A percentile compares a stretch with the other conserved stretches of the same genome.
phyloP scores from a whole-genome alignment of 2,329 filamentous ascomycete species.

The Aspergillus uvarum region DNA sequence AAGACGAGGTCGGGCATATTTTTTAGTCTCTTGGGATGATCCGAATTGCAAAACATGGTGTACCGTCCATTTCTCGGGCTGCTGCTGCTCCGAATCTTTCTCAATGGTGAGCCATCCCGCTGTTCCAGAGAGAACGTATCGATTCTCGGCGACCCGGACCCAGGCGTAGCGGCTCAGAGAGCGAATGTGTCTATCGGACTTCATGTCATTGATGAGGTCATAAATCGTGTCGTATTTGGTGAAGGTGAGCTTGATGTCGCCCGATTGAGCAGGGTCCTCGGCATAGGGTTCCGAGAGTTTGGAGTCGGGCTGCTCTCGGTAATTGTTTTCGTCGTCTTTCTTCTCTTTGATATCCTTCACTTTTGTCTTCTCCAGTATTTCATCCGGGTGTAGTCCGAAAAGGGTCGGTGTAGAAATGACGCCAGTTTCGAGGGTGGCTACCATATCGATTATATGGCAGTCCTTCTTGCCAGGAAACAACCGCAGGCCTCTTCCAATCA shows the following conservation, averaged over 20 bases:
- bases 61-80: slow-evolving; percentile 27
- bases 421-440: slow-evolving; percentile 77
- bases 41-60: slow-evolving; percentile 34
- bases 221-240: slow-evolving; percentile 91
- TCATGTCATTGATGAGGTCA: slow-evolving; percentile 81
- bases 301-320: neutral
- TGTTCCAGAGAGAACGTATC: slow-evolving; percentile 68
- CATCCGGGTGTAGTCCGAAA: slow-evolving; percentile 83
- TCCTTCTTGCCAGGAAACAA: slow-evolving; percentile 76
- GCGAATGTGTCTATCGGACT: slow-evolving; percentile 75
- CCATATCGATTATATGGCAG: slow-evolving; percentile 96
- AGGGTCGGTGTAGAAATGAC: slow-evolving; percentile 89
- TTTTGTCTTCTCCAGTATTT: slow-evolving; percentile 68
- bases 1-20: slow-evolving; percentile 67
- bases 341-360: slow-evolving; percentile 60
- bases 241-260: slow-evolving; percentile 64
- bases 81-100: slow-evolving; percentile 10
- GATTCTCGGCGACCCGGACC: slow-evolving; percentile 72
- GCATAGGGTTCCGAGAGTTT: neutral
- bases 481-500: slow-evolving; percentile 94
- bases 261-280: slow-evolving; percentile 23
- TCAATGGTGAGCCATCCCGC: slow-evolving; percentile 61
- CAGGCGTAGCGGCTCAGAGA: slow-evolving; percentile 73
- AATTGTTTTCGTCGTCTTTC: slow-evolving; percentile 41
- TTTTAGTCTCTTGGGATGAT: slow-evolving; percentile 40